phyloP scores from a whole-genome alignment of 805 yeast species.

The Torulaspora gathmanii region DNA sequence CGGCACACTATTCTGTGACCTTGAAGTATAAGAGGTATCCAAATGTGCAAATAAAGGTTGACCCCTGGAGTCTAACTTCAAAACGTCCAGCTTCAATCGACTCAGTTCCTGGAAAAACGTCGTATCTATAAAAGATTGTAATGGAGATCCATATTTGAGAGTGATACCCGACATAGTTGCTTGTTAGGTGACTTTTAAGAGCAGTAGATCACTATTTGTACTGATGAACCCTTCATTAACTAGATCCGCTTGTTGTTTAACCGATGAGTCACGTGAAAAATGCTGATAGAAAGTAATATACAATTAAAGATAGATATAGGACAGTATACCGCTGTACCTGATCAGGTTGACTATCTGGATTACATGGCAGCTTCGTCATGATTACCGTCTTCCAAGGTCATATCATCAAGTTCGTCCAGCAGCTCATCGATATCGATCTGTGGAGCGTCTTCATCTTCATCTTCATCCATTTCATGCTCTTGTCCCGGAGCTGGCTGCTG shows the following conservation, averaged over 20 bases:
- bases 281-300: not conserved
- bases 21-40: constrained; percentile 21
- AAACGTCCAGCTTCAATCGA: constrained; percentile 64
- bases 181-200: not conserved
- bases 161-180: constrained; percentile 10
- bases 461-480: constrained; percentile 44
- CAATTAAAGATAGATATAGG: not conserved
- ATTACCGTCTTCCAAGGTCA: constrained; percentile 64
- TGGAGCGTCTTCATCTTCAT: constrained; percentile 80
- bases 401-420: constrained; percentile 89
- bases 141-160: constrained; percentile 39
- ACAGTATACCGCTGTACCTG: not conserved
- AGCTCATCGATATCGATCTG: constrained; percentile 86
- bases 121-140: constrained; percentile 76
- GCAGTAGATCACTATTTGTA: not conserved
- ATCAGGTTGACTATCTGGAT: not conserved
- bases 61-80: constrained; percentile 46
- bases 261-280: not conserved
- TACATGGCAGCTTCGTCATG: constrained; percentile 11
- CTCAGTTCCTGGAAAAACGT: constrained; percentile 78
- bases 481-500: constrained; percentile 22
- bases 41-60: constrained; percentile 27
- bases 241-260: too few relatives aligned
- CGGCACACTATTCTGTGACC: constrained; percentile 17
- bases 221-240: not conserved